These are phyloP conservation scores for Penicillium flavigenum DNA, from an alignment of 495 filamentous ascomycete genomes.

Conservation along the genomic window DNA sequence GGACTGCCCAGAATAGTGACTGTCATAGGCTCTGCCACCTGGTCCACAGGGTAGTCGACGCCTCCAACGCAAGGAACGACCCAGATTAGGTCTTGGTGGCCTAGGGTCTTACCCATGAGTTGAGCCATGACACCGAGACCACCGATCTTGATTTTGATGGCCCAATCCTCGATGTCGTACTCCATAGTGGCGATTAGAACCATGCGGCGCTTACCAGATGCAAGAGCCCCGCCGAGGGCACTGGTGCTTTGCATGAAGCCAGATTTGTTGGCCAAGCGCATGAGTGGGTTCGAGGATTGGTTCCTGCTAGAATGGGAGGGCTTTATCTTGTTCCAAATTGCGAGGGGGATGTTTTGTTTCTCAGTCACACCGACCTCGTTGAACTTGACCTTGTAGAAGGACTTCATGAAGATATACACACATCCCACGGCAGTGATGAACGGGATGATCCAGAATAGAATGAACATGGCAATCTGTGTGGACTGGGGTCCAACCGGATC, in stretches of 20 bases:
- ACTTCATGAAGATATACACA: conserved; percentile 61
- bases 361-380: conserved; percentile 61
- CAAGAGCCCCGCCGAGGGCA: conserved; percentile 37
- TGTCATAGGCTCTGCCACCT: conserved; percentile 59
- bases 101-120: conserved; percentile 67
- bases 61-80: conserved; percentile 70
- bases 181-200: conserved; percentile 72
- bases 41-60: conserved; percentile 63
- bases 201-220: conserved; percentile 46
- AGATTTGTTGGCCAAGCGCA: conserved; percentile 41
- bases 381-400: conserved; percentile 74
- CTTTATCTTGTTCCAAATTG: conserved; percentile 37
- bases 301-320: conserved; percentile 13
- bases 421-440: conserved; percentile 48
- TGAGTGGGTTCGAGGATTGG: conserved; percentile 30
- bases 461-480: conserved; percentile 55
- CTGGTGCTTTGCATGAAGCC: conserved; percentile 46
- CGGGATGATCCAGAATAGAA: conserved; percentile 57
- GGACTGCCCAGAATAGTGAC: conserved; percentile 61
- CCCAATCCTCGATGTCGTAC: conserved; percentile 72
- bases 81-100: conserved; percentile 69
- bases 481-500: conserved; percentile 52
- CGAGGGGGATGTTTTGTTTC: conserved; percentile 42
- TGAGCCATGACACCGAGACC: conserved; percentile 70
- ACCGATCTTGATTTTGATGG: conserved; percentile 73